Evolutionary conservation across 2,329 filamentous ascomycete genomes (phyloP), one percentile per base, ranked within the genome.

Genomic region (Alternaria metachromatica): DNA sequence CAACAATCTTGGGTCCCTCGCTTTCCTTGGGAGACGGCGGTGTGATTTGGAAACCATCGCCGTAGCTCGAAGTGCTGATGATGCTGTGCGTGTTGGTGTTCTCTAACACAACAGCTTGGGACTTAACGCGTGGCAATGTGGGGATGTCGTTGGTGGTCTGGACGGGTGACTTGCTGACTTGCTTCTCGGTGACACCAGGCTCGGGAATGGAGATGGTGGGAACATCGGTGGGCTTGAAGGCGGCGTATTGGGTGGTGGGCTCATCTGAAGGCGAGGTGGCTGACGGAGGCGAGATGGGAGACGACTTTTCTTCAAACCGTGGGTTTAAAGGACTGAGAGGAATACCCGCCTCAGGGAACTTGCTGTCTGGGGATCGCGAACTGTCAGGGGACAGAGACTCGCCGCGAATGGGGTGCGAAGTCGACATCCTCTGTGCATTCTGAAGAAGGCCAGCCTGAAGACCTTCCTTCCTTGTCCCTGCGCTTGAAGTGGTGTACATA

Each of bases 341-440:
- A 21, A 69, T 68, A 26, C 68, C 70, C 5, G 76, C 72, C n/a
- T 78, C 77, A 13, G 76, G 76, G 45, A 79, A 78, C 51, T 77
- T 73, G 51, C 79, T 71, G 45, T 79, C 77, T 49, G 78, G 75
- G 3, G 73, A 70, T n/a, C 63, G 63, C 13, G 67, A 65, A 44
- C 78, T 68, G 54, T 75, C 70, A 15, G 76, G 77, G 15, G 76
- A 78, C 57, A 79, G 69, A 2, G 81, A 79, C 54, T 80, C 79
- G 64, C 77, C 77, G 58, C 77, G 75, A 13, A 81, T 78, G n/a
- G 85, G 84, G 49, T 82, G 79, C 4, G 86, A 86, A 10, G 82
- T 83, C 10, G 87, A 87, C 84, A 89, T 88, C 25, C 83, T 79
- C 69, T 87, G 84, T 13, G 87, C 87, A 72, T 89, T 88, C 54